Base-by-base conservation (phyloP, 768 basidiomycete species). In the Leucogyrophana mollusca region DNA sequence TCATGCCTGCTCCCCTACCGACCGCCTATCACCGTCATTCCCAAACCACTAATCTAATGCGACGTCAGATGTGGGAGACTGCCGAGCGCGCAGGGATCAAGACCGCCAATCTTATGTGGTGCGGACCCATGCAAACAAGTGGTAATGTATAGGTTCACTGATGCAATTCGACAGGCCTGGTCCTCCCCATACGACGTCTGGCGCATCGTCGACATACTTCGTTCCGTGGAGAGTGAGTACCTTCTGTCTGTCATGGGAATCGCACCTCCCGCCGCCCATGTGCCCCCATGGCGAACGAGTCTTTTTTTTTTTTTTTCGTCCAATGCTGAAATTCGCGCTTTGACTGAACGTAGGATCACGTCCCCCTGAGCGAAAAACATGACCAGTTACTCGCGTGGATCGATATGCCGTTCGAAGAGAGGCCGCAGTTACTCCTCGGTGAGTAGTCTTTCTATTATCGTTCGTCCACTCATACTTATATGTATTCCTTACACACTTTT, bases 21-120 rank as follows among this genome's bases (percentile, higher is more conserved):
- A n/a, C n/a, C n/a, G n/a, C 24, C 7, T 41, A 23, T 25, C 7
- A 8, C 8, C 17, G 40, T 35, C 3, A 17, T 34, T 18, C 32
- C 11, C 21, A 46, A 8, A 33, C 34, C n/a, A n/a, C n/a, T n/a
- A n/a, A n/a, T 49, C 23, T 10, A 17, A 18, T 40, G 33, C 34
- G 10, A 47, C 35, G 24, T 11, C 47, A 93, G 90, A 86, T 95
- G 74, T 96, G 94, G 93, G 89, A 91, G 59, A 94, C 92, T 0
- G 89, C 85, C 2, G 77, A 72, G 47, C 84, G 80, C 48, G 82
- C 84, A 4, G 85, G 85, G 0, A 62, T 91, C 9, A 71, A 79
- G 27, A 87, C 88, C 4, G 93, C 90, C 0, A 93, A 94, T 56
- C 73, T 93, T 35, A 96, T 96, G 93, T 96, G 93, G 91, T 90